Percentiles rank a stretch among this genome's conserved stretches.
phyloP scores from a whole-genome alignment of 2,329 filamentous ascomycete genomes.

The Aspergillus ustus region DNA sequence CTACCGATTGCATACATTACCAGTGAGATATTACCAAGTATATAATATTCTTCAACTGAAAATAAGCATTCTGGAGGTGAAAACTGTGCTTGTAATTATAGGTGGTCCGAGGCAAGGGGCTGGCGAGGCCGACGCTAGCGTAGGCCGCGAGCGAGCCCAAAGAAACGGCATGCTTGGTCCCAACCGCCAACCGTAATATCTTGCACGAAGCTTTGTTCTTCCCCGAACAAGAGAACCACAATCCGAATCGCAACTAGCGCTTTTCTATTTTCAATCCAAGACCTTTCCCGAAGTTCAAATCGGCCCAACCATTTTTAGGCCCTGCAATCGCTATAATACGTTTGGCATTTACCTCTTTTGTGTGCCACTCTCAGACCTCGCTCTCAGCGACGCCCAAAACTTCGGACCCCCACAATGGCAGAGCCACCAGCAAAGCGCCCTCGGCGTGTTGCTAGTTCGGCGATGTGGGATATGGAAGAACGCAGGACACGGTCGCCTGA shows the following conservation, averaged over 20 bases:
- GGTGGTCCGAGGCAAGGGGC: too few relatives aligned
- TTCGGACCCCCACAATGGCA: constrained; percentile 47
- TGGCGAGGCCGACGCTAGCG: neutral
- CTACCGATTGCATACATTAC: too few relatives aligned
- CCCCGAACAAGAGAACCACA: constrained; percentile 15
- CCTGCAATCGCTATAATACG: neutral
- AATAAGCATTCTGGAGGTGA: too few relatives aligned
- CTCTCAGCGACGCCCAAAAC: neutral
- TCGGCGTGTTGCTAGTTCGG: constrained; percentile 60
- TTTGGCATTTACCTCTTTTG: neutral
- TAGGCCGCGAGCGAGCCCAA: neutral
- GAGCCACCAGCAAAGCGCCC: constrained; percentile 59
- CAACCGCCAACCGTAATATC: constrained; percentile 35
- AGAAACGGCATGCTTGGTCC: constrained; percentile 25
- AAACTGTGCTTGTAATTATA: too few relatives aligned
- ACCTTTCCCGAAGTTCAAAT: constrained; percentile 12
- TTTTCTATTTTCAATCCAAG: constrained; percentile 8
- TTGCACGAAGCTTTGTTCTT: constrained; percentile 26
- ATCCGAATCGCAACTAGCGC: neutral
- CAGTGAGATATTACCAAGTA: too few relatives aligned
- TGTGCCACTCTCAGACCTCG: neutral
- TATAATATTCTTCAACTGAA: too few relatives aligned
- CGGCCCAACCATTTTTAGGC: neutral
- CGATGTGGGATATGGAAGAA: constrained; percentile 62
- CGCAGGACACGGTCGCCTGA: constrained; percentile 34